Evolutionary conservation across 805 yeast species (phyloP), one percentile per base, ranked within the genome.

Genomic region (Yamadazyma kitorensis): DNA sequence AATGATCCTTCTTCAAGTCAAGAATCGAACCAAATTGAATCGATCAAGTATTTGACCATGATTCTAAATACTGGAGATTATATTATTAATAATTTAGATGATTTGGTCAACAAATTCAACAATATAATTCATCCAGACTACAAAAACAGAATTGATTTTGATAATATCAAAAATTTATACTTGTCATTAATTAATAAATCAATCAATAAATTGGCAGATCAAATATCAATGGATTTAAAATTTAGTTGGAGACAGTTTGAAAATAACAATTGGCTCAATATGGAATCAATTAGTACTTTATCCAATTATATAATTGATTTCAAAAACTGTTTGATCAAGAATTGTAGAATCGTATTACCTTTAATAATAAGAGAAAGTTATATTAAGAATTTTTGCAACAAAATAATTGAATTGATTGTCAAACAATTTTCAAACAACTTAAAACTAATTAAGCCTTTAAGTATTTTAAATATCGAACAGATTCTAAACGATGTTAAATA

Each of bases 1-100:
- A 25, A 62, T 80, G 39, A 64, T 58, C 18, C 16, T 9, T n/a
- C n/a, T n/a, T n/a, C n/a, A n/a, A n/a, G n/a, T n/a, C n/a, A n/a
- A n/a, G 44, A 43, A 21, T 34, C 72, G 74, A 50, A 12, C 54
- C 72, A 77, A 17, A 61, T 72, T 9, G 91, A 84, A 44, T 80
- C 86, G 1, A 61, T 86, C 13, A 72, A 70, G 27, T 76, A 82
- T 39, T 68, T 85, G 2, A 80, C 93, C 18, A 63, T 86, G 52
- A 73, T 88, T 7, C 61, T 91, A 22, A 86, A 87, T 47, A 91
- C 98, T 0, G 87, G 95, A 1, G 96, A 91, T 53, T 93, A 89
- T 55, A 81, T 95, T 39, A 75, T 86, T 12, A 68, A 77, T 8
- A 93, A 96, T 3, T 76, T 82, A 2, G 72, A 71, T 9, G 97